These are phyloP conservation scores for Diaporthe helianthi DNA, from an alignment of 2,329 filamentous ascomycete species.

Conservation along the genomic window DNA sequence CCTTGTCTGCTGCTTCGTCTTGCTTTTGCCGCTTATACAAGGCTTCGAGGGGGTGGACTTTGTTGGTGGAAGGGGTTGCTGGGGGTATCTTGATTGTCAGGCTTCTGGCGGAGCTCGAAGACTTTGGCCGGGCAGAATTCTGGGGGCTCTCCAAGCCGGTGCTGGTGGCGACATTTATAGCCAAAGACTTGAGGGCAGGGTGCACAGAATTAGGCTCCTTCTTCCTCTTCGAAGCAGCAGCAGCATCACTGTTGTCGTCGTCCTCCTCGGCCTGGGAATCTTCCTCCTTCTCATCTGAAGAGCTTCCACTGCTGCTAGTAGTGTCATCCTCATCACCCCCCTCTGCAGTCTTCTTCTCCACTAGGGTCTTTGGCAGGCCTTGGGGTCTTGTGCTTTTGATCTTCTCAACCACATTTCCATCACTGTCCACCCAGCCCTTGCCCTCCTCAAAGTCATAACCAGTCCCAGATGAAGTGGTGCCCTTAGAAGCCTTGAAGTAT, in stretches of 20 bases:
- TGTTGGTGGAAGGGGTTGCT: conserved; percentile 48
- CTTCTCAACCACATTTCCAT: conserved; percentile 76
- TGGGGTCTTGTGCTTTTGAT: conserved; percentile 49
- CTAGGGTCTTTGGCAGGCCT: conserved; percentile 38
- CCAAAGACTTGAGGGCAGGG: background rate
- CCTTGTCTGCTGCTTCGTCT: conserved; percentile 45
- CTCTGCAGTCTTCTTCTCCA: conserved; percentile 34
- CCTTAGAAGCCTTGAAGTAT: conserved; percentile 70
- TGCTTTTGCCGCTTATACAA: conserved; percentile 79
- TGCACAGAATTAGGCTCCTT: background rate
- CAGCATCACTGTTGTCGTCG: too few species aligned
- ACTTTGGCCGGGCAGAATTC: conserved; percentile 49
- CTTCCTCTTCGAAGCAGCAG: background rate
- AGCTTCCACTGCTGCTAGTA: conserved; percentile 39
- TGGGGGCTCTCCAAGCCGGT: background rate
- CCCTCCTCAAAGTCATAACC: conserved; percentile 74
- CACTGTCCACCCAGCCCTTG: conserved; percentile 85
- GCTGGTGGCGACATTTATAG: background rate
- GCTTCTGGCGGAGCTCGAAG: conserved; percentile 56
- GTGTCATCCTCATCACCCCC: conserved; percentile 38
- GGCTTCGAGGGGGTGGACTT: conserved; percentile 86
- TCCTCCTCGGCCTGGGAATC: background rate
- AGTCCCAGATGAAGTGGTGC: conserved; percentile 50
- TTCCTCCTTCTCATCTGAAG: conserved; percentile 35
- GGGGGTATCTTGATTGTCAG: conserved; percentile 64